Percentiles rank a stretch among this genome's conserved stretches.
phyloP scores from a whole-genome alignment of 2,329 filamentous ascomycete genomes.

The Neonectria neomacrospora region DNA sequence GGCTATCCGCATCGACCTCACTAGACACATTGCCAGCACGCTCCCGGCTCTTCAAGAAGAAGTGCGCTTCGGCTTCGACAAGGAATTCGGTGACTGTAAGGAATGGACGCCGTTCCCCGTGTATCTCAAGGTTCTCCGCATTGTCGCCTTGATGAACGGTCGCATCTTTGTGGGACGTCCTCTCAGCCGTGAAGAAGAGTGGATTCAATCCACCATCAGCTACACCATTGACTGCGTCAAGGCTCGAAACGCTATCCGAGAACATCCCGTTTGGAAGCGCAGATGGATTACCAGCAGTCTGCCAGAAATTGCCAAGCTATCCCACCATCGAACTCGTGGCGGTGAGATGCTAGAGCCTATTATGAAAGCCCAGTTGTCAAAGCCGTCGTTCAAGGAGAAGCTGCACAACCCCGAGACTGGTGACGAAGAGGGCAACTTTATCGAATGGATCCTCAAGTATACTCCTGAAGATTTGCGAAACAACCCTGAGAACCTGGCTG shows the following conservation, averaged over 20 bases:
- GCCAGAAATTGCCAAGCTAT: constrained; percentile 20
- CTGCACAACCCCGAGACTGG: constrained; percentile 15
- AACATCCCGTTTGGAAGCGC: constrained; percentile 23
- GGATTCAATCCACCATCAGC: constrained; percentile 24
- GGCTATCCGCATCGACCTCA: constrained; percentile 27
- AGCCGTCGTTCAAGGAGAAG: constrained; percentile 25
- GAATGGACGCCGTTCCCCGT: constrained; percentile 16
- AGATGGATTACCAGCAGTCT: constrained; percentile 15
- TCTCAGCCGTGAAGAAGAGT: constrained; percentile 22
- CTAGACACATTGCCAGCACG: constrained; percentile 22
- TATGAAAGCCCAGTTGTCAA: constrained; percentile 16
- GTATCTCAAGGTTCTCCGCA: constrained; percentile 22
- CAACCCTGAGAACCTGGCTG: constrained; percentile 20
- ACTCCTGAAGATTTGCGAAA: constrained; percentile 20
- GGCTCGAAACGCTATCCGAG: constrained; percentile 20
- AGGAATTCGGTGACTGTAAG: constrained; percentile 25
- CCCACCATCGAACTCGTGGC: constrained; percentile 18
- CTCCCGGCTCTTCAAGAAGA: constrained; percentile 24
- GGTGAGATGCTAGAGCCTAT: constrained; percentile 22
- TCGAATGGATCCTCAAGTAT: constrained; percentile 25
- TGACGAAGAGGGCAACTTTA: constrained; percentile 26
- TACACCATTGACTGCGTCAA: constrained; percentile 25
- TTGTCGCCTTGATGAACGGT: constrained; percentile 24
- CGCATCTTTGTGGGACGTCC: constrained; percentile 26
- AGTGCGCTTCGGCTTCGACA: constrained; percentile 20